Percentiles rank a stretch among this genome's conserved stretches.
Conservation (phyloP, 2,329 filamentous ascomycete genomes). For the Verticillium alfalfae region DNA sequence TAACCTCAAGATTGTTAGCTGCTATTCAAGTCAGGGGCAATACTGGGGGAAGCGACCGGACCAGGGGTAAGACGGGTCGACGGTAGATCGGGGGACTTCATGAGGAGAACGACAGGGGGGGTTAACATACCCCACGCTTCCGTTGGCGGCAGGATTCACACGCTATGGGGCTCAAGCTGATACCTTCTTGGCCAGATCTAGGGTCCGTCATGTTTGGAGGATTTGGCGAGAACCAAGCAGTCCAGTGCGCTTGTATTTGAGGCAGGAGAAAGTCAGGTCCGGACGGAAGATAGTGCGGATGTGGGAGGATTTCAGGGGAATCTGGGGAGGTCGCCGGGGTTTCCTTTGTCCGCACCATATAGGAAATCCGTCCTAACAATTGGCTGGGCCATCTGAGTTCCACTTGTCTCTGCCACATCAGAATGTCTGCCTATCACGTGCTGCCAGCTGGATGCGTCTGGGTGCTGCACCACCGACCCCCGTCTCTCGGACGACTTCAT, state of each 20-base stretch:
- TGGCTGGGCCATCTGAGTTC: not conserved
- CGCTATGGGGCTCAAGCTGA: slow-evolving; percentile 20
- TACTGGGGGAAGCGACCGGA: too few relatives aligned
- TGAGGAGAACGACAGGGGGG: not conserved
- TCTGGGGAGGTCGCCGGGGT: slow-evolving; percentile 9
- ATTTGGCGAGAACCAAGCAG: not conserved
- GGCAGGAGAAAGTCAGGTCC: not conserved
- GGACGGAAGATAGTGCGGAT: not conserved
- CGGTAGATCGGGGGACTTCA: too few relatives aligned
- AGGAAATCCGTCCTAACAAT: not conserved
- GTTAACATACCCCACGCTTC: slow-evolving; percentile 21
- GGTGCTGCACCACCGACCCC: not conserved
- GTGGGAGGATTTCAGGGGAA: too few relatives aligned
- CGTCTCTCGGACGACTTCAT: not conserved
- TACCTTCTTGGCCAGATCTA: not conserved
- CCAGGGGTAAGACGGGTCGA: too few relatives aligned
- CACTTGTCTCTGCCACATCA: not conserved
- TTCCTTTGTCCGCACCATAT: slow-evolving; percentile 18
- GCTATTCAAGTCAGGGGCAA: too few relatives aligned
- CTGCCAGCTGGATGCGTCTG: not conserved
- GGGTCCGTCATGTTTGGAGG: not conserved
- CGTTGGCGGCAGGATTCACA: slow-evolving; percentile 24
- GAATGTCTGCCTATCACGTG: not conserved
- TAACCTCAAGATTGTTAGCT: not conserved
- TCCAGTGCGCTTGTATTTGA: not conserved